Percentiles rank a stretch among this genome's conserved stretches.
These are phyloP conservation scores for Beauveria asiatica DNA, from an alignment of 2,329 filamentous ascomycete genomes.

Conservation along the genomic window DNA sequence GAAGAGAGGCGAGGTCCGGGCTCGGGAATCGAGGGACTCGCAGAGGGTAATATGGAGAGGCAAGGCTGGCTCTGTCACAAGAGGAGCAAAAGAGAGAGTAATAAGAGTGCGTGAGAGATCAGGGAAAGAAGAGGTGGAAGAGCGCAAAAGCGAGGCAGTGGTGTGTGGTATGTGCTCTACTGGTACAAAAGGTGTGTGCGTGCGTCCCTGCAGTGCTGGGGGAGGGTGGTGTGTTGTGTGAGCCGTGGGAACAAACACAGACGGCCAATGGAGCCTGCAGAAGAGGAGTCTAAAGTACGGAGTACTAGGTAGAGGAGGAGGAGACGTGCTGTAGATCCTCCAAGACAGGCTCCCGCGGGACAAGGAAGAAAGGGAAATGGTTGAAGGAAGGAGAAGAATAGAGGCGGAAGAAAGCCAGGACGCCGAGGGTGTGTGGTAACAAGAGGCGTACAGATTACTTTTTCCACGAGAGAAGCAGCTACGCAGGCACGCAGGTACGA, in stretches of 20 bases:
- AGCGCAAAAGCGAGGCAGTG: not conserved
- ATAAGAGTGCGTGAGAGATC: constrained; percentile 10
- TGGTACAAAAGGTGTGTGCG: not conserved
- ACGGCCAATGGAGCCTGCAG: not conserved
- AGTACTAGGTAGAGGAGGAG: not conserved
- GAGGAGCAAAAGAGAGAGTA: constrained; percentile 9
- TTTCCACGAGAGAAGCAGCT: not conserved
- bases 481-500: not conserved
- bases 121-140: constrained; percentile 11
- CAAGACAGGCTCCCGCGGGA: not conserved
- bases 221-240: not conserved
- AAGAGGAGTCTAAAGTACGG: not conserved
- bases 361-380: not conserved
- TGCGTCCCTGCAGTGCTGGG: not conserved
- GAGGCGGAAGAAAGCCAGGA: not conserved
- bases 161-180: not conserved
- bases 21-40: constrained; percentile 2
- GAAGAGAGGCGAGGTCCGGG: constrained; percentile 10
- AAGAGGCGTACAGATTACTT: not conserved
- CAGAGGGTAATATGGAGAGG: not conserved
- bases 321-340: not conserved
- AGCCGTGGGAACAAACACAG: constrained; percentile 3
- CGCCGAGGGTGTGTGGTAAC: not conserved
- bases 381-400: not conserved
- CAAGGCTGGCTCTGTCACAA: constrained; percentile 1